Base-by-base conservation (phyloP, 352 stramenopile genomes). In the Pythium chondricola region DNA sequence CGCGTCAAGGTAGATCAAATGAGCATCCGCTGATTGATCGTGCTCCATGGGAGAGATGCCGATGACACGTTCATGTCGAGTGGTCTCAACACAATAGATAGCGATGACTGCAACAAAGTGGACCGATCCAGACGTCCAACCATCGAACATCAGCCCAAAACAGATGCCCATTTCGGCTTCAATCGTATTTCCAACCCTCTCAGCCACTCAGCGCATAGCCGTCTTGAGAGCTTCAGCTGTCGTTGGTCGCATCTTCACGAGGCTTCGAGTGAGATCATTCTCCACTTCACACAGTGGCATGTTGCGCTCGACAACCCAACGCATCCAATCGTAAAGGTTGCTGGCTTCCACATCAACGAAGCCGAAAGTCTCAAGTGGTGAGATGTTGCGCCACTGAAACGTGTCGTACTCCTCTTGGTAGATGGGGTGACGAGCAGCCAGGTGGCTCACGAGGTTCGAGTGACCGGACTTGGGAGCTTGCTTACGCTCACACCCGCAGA, bases 291-390 rank as follows among this genome's bases (percentile, higher is more conserved):
- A 45, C 4, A 51, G 41, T 18, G 48, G 36, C 11, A 37, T 2
- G 27, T 56, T 56, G 24, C 37, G 38, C 10, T 36, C 20, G 24
- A 46, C 38, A 6, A 38, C 20, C 4, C 31, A 39, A 4, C 41
- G 32, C 20, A 59, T 47, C 37, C 41, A 57, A 7, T 58, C 38
- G 29, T 42, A 42, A 3, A 43, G 39, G 41, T 56, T 39, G 10
- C 1, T 26, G 8, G 37, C 30, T 3, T 25, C 21, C 17, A 33
- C 14, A 18, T 47, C 35, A 6, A 20, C 24, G 25, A 47, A 39
- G 10, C 47, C 47, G n/a, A 44, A 52, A 2, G 18, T 17, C 16
- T 47, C 41, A 8, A 16, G 8, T 3, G 8, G 25, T 3, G 25
- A 27, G 2, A 37, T 37, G 5, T 7, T 6, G 9, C 30, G 43